A percentile compares a stretch with the other conserved stretches of the same genome.
phyloP scores from a whole-genome alignment of 257 asterid genomes.

The Ophiorrhiza pumila region DNA sequence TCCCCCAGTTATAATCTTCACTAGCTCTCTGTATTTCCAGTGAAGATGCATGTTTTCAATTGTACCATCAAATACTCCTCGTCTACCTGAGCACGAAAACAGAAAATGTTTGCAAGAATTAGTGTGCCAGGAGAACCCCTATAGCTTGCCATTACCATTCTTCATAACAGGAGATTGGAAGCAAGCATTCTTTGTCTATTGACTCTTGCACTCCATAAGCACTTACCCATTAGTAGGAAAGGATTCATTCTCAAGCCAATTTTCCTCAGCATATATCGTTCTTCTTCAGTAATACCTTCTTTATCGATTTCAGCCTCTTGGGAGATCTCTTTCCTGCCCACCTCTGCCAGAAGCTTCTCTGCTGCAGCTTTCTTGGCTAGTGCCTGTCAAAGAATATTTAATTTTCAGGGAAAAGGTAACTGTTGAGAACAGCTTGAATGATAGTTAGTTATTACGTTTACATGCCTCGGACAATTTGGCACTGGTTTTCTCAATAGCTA shows the following conservation, averaged over 20 bases:
- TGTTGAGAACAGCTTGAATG: slow-evolving; percentile 18
- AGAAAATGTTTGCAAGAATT: slow-evolving; percentile 6
- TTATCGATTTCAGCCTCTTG: slow-evolving; percentile 65
- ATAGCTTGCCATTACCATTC: not conserved
- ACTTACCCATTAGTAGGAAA: slow-evolving; percentile 83
- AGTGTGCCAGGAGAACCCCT: not conserved
- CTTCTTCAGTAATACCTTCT: slow-evolving; percentile 97
- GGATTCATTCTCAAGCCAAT: slow-evolving; percentile 88
- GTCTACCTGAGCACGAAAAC: slow-evolving; percentile 59
- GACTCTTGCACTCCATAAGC: slow-evolving; percentile 17
- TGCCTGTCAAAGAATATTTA: slow-evolving; percentile 54
- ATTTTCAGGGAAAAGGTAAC: slow-evolving; percentile 18
- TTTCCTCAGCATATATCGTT: slow-evolving; percentile 89
- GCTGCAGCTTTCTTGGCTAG: slow-evolving; percentile 69
- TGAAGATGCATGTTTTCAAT: slow-evolving; percentile 98
- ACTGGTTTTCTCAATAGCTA: slow-evolving; percentile 50
- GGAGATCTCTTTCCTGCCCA: slow-evolving; percentile 53
- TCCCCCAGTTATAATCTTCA: slow-evolving; percentile 71
- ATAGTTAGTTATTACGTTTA: slow-evolving; percentile 19
- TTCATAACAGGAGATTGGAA: not conserved
- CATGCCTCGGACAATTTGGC: slow-evolving; percentile 66
- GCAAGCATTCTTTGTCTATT: not conserved
- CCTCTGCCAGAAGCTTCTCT: slow-evolving; percentile 70
- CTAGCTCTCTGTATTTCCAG: slow-evolving; percentile 98
- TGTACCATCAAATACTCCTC: slow-evolving; percentile 98